These are phyloP conservation scores for Solanum chiquidenum DNA, from an alignment of 257 asterid species.

Conservation along the genomic window DNA sequence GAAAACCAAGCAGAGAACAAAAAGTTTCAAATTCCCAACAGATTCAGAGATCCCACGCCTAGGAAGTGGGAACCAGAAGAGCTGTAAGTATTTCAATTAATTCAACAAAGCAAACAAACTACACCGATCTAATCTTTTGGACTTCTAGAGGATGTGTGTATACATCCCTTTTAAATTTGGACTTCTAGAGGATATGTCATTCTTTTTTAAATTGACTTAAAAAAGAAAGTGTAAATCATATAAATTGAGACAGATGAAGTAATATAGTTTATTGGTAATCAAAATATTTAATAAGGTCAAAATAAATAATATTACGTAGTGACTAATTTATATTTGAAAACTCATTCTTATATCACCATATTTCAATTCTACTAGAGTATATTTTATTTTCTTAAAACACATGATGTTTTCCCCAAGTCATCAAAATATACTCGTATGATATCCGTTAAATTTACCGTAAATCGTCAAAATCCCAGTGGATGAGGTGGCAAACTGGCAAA, in stretches of 20 bases:
- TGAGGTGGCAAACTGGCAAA: background rate
- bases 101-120: background rate
- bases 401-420: background rate
- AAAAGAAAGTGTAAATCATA: no score
- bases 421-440: no score
- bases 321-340: background rate
- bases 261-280: no score
- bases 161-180: no score
- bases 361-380: background rate
- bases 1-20: background rate
- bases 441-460: background rate
- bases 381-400: background rate
- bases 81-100: background rate
- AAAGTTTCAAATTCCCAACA: background rate
- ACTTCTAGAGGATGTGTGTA: background rate
- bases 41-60: background rate
- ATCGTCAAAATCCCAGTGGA: background rate
- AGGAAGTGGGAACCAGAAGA: background rate
- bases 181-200: no score
- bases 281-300: background rate
- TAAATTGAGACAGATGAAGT: no score
- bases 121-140: background rate
- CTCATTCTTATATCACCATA: background rate
- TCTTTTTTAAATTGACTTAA: no score
- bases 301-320: background rate